Evolutionary conservation across 331 rosid genomes (phyloP).

Genomic region (Rhamnella rubrinervis): DNA sequence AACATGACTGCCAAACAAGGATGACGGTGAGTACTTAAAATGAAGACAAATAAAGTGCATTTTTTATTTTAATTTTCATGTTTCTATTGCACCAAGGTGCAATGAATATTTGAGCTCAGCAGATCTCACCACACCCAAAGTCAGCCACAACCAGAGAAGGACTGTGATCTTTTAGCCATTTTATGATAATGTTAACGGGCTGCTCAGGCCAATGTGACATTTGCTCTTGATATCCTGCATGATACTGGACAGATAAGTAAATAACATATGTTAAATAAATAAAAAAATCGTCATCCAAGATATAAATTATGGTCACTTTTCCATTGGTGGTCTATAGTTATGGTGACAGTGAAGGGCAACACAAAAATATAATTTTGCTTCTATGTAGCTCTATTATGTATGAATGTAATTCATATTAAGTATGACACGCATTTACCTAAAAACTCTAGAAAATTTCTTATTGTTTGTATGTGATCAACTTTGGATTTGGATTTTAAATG

Average conservation of each 20-base stretch:
- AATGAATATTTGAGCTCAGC: neutral
- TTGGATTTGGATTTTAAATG: too few species aligned
- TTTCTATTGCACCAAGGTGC: neutral
- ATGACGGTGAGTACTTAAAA: neutral
- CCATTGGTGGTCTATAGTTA: neutral
- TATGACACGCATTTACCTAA: too few species aligned
- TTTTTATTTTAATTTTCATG: neutral
- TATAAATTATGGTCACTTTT: neutral
- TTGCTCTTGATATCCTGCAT: slow-evolving; percentile 88
- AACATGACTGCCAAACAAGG: slow-evolving; percentile 6
- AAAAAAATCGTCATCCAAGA: slow-evolving; percentile 7
- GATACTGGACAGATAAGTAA: slow-evolving; percentile 67
- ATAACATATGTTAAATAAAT: slow-evolving; percentile 23
- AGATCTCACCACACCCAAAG: slow-evolving; percentile 90
- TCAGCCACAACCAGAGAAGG: slow-evolving; percentile 82
- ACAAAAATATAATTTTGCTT: neutral
- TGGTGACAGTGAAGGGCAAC: neutral
- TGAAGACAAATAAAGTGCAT: neutral
- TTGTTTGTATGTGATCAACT: too few species aligned
- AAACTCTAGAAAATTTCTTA: too few species aligned
- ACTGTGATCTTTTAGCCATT: slow-evolving; percentile 71
- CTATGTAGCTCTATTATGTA: too few species aligned
- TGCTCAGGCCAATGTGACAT: slow-evolving; percentile 94
- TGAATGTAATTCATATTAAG: too few species aligned
- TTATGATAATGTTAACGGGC: slow-evolving; percentile 75